A percentile compares a stretch with the other conserved stretches of the same genome.
phyloP scores from a whole-genome alignment of 352 stramenopile genomes.

The Pythium monospermum region DNA sequence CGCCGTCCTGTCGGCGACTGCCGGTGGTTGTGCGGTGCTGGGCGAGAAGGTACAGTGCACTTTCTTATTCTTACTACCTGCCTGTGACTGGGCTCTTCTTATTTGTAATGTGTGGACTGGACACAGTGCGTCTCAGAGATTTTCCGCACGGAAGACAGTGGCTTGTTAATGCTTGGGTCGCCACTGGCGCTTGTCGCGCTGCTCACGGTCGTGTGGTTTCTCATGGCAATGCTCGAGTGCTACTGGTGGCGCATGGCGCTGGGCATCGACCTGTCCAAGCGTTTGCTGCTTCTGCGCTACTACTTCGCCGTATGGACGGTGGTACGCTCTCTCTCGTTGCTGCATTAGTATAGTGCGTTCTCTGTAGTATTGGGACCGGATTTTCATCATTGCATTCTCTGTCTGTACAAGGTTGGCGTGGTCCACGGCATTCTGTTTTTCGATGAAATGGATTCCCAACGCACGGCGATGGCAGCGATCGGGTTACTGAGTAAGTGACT shows the following conservation, averaged over 20 bases:
- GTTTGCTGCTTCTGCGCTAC: background rate
- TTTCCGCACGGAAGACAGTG: background rate
- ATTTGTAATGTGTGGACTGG: background rate
- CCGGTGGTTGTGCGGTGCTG: slow-evolving; percentile 21
- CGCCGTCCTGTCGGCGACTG: slow-evolving; percentile 23
- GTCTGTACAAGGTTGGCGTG: slow-evolving; percentile 4
- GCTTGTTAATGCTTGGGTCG: background rate
- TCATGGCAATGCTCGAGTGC: slow-evolving; percentile 6
- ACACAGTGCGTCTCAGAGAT: slow-evolving; percentile 8
- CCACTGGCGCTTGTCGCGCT: background rate
- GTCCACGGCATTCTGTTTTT: slow-evolving; percentile 17
- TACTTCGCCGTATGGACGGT: slow-evolving; percentile 9
- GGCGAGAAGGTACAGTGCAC: slow-evolving; percentile 30
- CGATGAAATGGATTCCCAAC: slow-evolving; percentile 9
- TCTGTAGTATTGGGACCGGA: background rate
- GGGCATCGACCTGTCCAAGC: background rate
- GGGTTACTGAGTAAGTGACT: slow-evolving; percentile 8
- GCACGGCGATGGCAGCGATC: background rate
- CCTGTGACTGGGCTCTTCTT: too few relatives aligned
- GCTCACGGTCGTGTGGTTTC: slow-evolving; percentile 7
- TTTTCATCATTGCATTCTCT: background rate
- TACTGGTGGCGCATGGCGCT: slow-evolving; percentile 23
- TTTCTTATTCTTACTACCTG: background rate
- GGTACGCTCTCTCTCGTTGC: background rate
- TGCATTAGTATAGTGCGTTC: background rate